Percentiles rank a stretch among this genome's conserved stretches.
Evolutionary conservation across 1,284 basidiomycete genomes (phyloP).

Genomic region (Ceratobasidium sp.): DNA sequence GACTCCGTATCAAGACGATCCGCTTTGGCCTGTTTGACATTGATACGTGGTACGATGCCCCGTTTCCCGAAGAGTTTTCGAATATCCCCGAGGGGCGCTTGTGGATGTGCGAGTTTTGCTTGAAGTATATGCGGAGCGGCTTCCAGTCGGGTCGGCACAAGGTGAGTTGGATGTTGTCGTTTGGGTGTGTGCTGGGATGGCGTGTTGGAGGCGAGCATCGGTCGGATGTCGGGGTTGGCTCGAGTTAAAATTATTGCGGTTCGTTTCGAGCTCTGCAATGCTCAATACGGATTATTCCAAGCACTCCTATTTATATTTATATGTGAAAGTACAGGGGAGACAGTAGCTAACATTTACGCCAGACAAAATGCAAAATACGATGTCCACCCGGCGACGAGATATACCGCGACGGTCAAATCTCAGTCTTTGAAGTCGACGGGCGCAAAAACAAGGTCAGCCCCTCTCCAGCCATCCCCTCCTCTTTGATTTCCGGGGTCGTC

Average conservation of each 20-base stretch:
- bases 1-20: constrained; percentile 81
- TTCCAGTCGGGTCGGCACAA: constrained; percentile 88
- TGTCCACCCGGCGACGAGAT: constrained; percentile 99
- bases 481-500: constrained; percentile 14
- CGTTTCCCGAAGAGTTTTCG: constrained; percentile 98
- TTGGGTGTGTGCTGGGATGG: too few relatives aligned
- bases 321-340: too few relatives aligned
- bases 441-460: constrained; percentile 86
- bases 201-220: too few relatives aligned
- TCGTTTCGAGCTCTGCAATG: too few relatives aligned
- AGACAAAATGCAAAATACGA: constrained; percentile 94
- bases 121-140: constrained; percentile 97
- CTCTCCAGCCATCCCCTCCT: not conserved
- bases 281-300: too few relatives aligned
- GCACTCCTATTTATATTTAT: too few relatives aligned
- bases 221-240: too few relatives aligned
- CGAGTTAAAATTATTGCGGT: too few relatives aligned
- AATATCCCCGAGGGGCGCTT: constrained; percentile 90
- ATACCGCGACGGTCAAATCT: constrained; percentile 87
- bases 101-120: constrained; percentile 98
- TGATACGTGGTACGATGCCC: constrained; percentile 98
- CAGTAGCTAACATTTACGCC: constrained; percentile 2
- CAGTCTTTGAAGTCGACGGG: constrained; percentile 98
- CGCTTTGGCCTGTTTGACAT: constrained; percentile 96
- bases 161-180: constrained; percentile 57